Conservation (phyloP, 2,329 filamentous ascomycete genomes). For the Venturiaceae sp. region DNA sequence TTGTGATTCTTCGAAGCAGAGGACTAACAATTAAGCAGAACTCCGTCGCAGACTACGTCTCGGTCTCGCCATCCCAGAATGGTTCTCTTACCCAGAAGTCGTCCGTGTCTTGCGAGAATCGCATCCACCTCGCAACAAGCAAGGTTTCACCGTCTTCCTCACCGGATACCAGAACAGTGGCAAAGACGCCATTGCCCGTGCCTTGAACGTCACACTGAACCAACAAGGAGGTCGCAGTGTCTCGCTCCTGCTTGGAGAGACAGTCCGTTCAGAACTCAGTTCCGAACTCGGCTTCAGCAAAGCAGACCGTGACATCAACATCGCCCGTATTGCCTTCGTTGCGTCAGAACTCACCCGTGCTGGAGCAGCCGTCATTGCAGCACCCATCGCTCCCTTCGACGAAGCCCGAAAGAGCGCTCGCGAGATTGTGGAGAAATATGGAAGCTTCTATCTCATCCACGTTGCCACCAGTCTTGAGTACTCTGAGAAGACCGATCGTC, state of each 20-base stretch:
- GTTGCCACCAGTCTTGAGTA: slow-evolving; percentile 88
- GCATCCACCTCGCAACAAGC: slow-evolving; percentile 79
- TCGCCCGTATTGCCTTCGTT: slow-evolving; percentile 92
- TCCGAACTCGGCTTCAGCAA: slow-evolving; percentile 91
- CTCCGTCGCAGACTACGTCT: slow-evolving; percentile 84
- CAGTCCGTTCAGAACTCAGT: slow-evolving; percentile 84
- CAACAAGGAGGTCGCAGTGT: slow-evolving; percentile 94
- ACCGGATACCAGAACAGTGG: slow-evolving; percentile 95
- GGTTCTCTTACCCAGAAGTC: slow-evolving; percentile 99
- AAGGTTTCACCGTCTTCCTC: slow-evolving; percentile 97
- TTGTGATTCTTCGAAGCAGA: not conserved
- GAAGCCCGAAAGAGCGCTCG: slow-evolving; percentile 65
- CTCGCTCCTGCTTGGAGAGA: slow-evolving; percentile 90
- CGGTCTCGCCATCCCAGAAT: slow-evolving; percentile 91
- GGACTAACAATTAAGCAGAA: slow-evolving; percentile 56
- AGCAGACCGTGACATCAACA: slow-evolving; percentile 89
- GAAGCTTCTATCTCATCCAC: slow-evolving; percentile 90
- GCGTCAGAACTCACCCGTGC: slow-evolving; percentile 88
- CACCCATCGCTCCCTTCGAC: slow-evolving; percentile 91
- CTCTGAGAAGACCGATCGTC: slow-evolving; percentile 90
- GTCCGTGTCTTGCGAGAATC: slow-evolving; percentile 94
- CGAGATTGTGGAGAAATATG: slow-evolving; percentile 78
- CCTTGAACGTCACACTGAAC: slow-evolving; percentile 93
- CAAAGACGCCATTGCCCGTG: slow-evolving; percentile 93
- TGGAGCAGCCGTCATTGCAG: slow-evolving; percentile 89